Percentiles rank a stretch among this genome's conserved stretches.
Conservation (phyloP, 108 stramenopile species). For the Chaetoceros tenuissimus region DNA sequence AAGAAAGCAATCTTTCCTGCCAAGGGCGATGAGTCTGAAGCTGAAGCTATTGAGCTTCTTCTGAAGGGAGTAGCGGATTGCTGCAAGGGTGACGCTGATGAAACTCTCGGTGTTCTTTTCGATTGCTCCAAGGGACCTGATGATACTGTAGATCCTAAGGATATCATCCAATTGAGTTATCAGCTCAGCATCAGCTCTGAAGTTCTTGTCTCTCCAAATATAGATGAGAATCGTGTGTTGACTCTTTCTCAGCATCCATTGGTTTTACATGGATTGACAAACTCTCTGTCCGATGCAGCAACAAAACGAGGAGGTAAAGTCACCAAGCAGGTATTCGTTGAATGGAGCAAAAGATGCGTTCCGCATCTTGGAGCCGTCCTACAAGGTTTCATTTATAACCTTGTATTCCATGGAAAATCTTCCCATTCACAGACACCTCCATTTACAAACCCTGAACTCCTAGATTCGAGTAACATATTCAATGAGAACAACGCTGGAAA, state of each 20-base stretch:
- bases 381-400: not conserved
- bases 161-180: not conserved
- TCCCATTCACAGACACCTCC: not conserved
- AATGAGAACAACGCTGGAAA: not conserved
- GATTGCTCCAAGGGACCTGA: not conserved
- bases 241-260: not conserved
- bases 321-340: not conserved
- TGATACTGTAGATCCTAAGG: not conserved
- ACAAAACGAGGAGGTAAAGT: not conserved
- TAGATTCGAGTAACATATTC: not conserved
- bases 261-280: not conserved
- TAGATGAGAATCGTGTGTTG: not conserved
- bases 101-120: not conserved
- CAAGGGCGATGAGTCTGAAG: not conserved
- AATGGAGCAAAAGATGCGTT: not conserved
- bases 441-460: not conserved
- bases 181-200: not conserved
- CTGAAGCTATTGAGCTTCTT: not conserved
- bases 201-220: not conserved
- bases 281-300: not conserved
- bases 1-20: not conserved
- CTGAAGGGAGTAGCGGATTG: not conserved
- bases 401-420: not conserved
- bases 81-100: not conserved
- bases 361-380: not conserved